Conservation (phyloP, 2,329 filamentous ascomycete species). For the Diaporthe sp. region DNA sequence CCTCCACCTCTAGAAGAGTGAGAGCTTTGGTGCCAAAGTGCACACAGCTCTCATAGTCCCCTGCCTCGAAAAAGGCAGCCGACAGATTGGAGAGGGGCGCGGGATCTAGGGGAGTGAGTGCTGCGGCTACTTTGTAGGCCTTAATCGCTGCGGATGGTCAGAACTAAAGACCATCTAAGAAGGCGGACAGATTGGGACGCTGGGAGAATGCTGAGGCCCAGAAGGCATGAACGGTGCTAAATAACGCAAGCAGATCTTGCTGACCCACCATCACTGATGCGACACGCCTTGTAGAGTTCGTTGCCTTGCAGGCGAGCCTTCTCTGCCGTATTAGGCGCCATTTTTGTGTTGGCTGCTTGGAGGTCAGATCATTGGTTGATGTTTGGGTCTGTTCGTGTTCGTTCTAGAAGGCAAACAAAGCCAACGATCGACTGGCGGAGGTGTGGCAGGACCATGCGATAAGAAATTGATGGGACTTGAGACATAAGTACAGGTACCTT, state of each 20-base stretch:
- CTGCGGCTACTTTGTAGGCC: conserved; percentile 37
- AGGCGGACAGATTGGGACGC: neutral
- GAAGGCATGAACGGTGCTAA: neutral
- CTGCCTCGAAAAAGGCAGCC: conserved; percentile 44
- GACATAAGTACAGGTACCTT: too few species aligned
- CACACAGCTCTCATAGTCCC: conserved; percentile 41
- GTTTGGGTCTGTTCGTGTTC: neutral
- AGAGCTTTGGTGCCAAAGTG: conserved; percentile 41
- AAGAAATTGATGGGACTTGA: too few species aligned
- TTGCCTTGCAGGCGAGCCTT: neutral
- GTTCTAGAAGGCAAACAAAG: too few species aligned
- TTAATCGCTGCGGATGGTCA: neutral
- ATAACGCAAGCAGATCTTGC: neutral
- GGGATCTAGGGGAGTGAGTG: conserved; percentile 40
- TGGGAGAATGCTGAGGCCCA: neutral
- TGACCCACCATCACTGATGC: neutral
- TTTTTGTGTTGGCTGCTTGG: neutral
- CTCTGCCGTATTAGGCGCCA: neutral
- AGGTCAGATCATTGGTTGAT: neutral
- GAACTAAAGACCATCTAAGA: neutral
- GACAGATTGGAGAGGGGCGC: conserved; percentile 44
- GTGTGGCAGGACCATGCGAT: too few species aligned
- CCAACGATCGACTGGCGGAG: too few species aligned
- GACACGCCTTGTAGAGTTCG: neutral
- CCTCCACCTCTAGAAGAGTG: neutral